Evolutionary conservation across 768 basidiomycete genomes (phyloP).

Genomic region (Pleurotus tuoliensis): DNA sequence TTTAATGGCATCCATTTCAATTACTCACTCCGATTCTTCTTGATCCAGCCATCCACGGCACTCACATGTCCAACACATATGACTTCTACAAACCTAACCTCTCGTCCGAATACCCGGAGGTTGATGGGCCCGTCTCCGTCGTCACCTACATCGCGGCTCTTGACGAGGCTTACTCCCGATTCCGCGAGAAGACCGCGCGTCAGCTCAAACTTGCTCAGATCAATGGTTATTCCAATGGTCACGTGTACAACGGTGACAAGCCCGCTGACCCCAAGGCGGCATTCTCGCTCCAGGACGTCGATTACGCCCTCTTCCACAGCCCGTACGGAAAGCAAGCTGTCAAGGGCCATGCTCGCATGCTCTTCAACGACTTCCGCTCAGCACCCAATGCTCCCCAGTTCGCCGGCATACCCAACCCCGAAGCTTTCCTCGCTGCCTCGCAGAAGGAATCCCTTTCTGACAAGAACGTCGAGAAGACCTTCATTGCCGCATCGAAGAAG

Average conservation of each 20-base stretch:
- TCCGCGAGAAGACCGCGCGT: constrained; percentile 76
- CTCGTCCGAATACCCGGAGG: constrained; percentile 92
- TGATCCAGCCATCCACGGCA: constrained; percentile 83
- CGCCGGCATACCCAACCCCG: constrained; percentile 66
- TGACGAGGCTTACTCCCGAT: constrained; percentile 83
- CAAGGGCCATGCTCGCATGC: constrained; percentile 91
- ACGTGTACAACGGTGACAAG: constrained; percentile 38
- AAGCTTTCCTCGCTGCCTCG: constrained; percentile 61
- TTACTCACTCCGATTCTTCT: neutral
- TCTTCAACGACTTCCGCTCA: constrained; percentile 89
- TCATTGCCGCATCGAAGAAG: constrained; percentile 74
- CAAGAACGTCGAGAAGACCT: constrained; percentile 94
- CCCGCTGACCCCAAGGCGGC: constrained; percentile 30
- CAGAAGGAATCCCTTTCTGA: constrained; percentile 81
- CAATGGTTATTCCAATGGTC: constrained; percentile 28
- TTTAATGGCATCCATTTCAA: constrained; percentile 1
- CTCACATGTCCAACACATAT: constrained; percentile 96
- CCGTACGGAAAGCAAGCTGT: constrained; percentile 99
- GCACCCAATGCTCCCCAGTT: constrained; percentile 68
- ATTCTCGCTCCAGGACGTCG: constrained; percentile 80
- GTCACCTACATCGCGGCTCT: constrained; percentile 93
- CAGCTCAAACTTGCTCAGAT: constrained; percentile 47
- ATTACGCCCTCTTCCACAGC: constrained; percentile 94
- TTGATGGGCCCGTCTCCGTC: constrained; percentile 95
- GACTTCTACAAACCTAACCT: constrained; percentile 99